Conservation (phyloP, 2,329 filamentous ascomycete species). For the Byssochlamys sp. region DNA sequence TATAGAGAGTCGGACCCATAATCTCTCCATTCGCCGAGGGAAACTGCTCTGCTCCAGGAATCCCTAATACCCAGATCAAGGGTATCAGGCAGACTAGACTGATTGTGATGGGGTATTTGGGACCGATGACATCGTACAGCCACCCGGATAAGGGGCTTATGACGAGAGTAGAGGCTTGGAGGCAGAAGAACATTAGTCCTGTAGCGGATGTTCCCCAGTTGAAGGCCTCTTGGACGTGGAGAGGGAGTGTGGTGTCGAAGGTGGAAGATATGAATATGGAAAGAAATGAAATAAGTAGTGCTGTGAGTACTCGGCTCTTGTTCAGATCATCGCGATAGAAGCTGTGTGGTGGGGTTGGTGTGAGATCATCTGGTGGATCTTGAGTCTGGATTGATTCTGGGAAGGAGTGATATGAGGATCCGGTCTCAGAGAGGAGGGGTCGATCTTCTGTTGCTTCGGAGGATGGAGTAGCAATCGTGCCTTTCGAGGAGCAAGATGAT, state of each 20-base stretch:
- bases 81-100: too few relatives aligned
- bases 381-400: too few relatives aligned
- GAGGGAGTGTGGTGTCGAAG: constrained; percentile 16
- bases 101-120: not conserved
- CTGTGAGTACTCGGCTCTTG: constrained; percentile 7
- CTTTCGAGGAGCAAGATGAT: too few relatives aligned
- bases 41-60: too few relatives aligned
- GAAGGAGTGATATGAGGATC: too few relatives aligned
- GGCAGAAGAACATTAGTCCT: constrained; percentile 11
- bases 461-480: not conserved
- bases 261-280: constrained; percentile 9
- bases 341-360: not conserved
- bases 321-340: constrained; percentile 11
- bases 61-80: too few relatives aligned
- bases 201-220: constrained; percentile 11
- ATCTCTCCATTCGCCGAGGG: too few relatives aligned
- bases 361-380: not conserved
- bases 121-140: not conserved
- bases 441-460: not conserved
- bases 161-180: not conserved
- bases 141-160: not conserved
- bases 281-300: constrained; percentile 3
- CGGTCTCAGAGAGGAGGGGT: not conserved
- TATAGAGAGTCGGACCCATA: too few relatives aligned
- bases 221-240: constrained; percentile 13